Percentiles rank a stretch among this genome's conserved stretches.
These are phyloP conservation scores for Geranium incanum DNA, from an alignment of 441 rosid species.

Conservation along the genomic window DNA sequence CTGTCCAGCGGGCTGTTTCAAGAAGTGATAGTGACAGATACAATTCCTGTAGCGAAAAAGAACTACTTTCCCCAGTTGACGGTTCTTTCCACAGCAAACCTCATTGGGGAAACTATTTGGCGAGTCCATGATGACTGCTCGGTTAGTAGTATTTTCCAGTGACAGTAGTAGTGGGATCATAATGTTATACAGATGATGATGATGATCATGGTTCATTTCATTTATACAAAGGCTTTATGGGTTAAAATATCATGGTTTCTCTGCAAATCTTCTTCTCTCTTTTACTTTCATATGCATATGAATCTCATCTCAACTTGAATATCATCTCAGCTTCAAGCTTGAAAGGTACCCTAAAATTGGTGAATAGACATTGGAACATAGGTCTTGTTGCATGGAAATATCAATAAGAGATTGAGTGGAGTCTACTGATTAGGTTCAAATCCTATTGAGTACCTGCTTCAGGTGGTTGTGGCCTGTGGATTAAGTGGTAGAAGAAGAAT, in stretches of 20 bases:
- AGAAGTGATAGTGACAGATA: slow-evolving; percentile 68
- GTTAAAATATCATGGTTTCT: background rate
- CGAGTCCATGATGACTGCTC: slow-evolving; percentile 75
- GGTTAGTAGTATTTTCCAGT: slow-evolving; percentile 65
- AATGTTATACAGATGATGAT: background rate
- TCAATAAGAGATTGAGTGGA: no score
- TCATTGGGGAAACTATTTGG: slow-evolving; percentile 72
- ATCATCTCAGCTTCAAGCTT: no score
- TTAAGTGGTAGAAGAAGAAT: no score
- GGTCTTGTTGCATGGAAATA: no score
- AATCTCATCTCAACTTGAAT: background rate
- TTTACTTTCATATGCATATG: background rate
- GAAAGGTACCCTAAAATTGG: no score
- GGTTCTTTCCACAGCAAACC: slow-evolving; percentile 61
- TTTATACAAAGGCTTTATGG: background rate
- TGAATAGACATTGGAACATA: no score
- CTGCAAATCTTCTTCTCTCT: background rate
- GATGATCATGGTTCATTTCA: background rate
- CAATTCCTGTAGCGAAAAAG: slow-evolving; percentile 59
- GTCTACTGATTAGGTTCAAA: no score
- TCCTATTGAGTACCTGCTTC: no score
- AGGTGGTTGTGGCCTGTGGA: no score
- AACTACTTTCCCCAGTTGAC: slow-evolving; percentile 67
- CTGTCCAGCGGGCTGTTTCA: slow-evolving; percentile 63
- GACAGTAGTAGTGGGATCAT: slow-evolving; percentile 10